Base-by-base conservation (phyloP, 768 basidiomycete species). In the Pulveroboletus ravenelii region DNA sequence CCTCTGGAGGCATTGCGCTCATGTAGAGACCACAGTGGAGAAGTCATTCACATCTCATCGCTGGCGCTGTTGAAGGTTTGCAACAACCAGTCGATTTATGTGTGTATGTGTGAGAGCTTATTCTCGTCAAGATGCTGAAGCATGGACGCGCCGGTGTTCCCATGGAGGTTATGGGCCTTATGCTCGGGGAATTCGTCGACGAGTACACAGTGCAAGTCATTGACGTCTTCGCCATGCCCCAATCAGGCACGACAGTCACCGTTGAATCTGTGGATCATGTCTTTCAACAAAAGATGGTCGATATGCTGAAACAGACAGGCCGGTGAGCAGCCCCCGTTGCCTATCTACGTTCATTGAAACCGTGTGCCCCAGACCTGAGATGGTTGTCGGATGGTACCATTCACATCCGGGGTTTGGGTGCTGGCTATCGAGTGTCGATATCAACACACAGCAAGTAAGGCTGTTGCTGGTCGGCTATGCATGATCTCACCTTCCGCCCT, bases 301-400 rank as follows among this genome's bases (percentile, higher is more conserved):
- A 98, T 48, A 98, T 98, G 94, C 71, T 99, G 62, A 98, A 99
- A 72, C 96, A 98, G 74, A 99, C 96, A 0, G 96, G 96, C 55
- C 75, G 95, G 93, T 92, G 59, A 64, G 85, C 69, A 29, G 38
- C 54, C 41, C 42, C 51, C 25, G 59, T 30, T 48, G 41, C 10
- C 38, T 43, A 29, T 45, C 38, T 41, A 27, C 31, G 40, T 47
- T 42, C 45, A 49, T 45, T 41, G 42, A 59, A 40, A 31, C 50
- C 25, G 31, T n/a, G 43, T 46, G 42, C 6, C 29, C 14, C 51
- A 85, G 94, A 60, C 90, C 95, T 30, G 96, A 98, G 75, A 90
- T 87, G 84, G 96, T 98, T 6, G 96, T 99, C 1, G 96, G 96
- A 4, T 99, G 96, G 96, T 99, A 99, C 65, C 96, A 99, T 71